A percentile compares a stretch with the other conserved stretches of the same genome.
Conservation (phyloP, 352 stramenopile genomes). For the Phytophthora sojae region DNA sequence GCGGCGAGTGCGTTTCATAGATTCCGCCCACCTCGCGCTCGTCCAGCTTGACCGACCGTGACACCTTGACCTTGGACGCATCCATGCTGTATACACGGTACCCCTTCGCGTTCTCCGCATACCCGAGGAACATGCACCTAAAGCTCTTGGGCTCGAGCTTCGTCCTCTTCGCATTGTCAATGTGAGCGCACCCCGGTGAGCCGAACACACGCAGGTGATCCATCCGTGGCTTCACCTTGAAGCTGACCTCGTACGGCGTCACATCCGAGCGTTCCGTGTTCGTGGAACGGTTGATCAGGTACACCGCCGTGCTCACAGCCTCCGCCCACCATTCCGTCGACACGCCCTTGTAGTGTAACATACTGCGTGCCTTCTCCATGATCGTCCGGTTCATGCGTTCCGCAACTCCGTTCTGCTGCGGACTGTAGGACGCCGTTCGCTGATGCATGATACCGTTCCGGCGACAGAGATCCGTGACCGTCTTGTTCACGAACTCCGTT, state of each 20-base stretch:
- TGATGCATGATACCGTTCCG: too few species aligned
- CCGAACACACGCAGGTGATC: neutral
- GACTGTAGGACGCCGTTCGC: too few species aligned
- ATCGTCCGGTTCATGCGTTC: too few species aligned
- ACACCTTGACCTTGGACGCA: conserved; percentile 20
- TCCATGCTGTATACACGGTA: conserved; percentile 33
- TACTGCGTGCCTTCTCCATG: too few species aligned
- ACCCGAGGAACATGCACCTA: conserved; percentile 2
- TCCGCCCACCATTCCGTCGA: neutral
- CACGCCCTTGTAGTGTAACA: neutral
- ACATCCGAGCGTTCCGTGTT: neutral
- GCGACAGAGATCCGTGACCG: too few species aligned
- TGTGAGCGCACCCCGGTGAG: neutral
- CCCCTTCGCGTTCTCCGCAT: conserved; percentile 22
- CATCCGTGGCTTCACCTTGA: neutral
- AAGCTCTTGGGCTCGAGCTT: neutral
- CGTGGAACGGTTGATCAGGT: neutral
- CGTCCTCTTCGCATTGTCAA: neutral
- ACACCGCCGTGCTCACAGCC: neutral
- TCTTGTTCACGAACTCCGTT: too few species aligned
- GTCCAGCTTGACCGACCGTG: conserved; percentile 21
- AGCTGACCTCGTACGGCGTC: neutral
- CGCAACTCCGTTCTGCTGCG: too few species aligned
- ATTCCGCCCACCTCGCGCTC: conserved; percentile 25
- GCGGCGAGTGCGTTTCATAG: conserved; percentile 5